Evolutionary conservation across 176 grass and related monocot genomes (phyloP), one percentile per base, ranked within the genome.

Genomic region (Rhynchospora tenuis): DNA sequence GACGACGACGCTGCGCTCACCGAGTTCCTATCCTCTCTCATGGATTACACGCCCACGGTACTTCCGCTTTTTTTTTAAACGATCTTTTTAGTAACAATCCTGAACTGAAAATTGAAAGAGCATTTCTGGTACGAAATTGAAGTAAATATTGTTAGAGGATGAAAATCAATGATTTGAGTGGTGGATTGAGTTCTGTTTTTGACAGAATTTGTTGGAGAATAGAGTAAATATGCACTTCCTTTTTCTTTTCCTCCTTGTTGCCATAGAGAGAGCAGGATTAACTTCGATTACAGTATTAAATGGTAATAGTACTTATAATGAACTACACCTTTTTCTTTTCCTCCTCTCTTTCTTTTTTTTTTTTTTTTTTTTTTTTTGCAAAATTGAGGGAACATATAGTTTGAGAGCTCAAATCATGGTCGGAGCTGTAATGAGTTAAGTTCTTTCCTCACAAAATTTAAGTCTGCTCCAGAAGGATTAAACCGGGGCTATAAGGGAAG

Each of bases 31-130:
- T 89, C 94, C 60, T 94, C 94, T 63, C 94, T 97, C 81, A 97
- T 97, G 94, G 96, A 95, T 72, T 99, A 99, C 84, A 93, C 91
- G 46, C 93, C 93, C 16, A 98, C 89, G 64, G 96, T 95, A 89
- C 12, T 33, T 20, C 19, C 5, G 13, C 23, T 29, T 28, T 4
- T 6, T 66, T 26, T 74, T 24, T 11, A 47, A 38, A 38, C 33
- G 26, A 55, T 16, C n/a, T n/a, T 19, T 76, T 76, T 51, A 28
- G 48, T 28, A 52, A 52, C 28, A 14, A 52, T 0, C 24, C 3
- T 19, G 48, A 15, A 54, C 14, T 76, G 29, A 2, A 2, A 8
- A 54, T 2, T 13, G 5, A 50, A 75, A 6, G 7, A 54, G 10
- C 15, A 14, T 46, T 48, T 73, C n/a, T 48, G n/a, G 23, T 23